Base-by-base conservation (phyloP, 179 eudicot species). In the Spergularia azorica region DNA sequence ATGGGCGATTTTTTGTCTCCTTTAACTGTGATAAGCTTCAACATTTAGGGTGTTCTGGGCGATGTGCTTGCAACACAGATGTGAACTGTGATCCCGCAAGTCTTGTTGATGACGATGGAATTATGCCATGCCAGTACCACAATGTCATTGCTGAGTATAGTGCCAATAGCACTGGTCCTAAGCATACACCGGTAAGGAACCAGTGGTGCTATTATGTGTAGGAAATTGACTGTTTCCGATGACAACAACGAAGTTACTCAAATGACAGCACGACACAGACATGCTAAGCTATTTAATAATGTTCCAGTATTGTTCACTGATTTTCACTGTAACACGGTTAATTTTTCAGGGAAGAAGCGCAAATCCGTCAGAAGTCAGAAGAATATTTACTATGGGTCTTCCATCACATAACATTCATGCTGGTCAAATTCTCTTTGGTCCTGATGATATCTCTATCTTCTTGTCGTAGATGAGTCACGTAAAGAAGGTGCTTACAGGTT, bases 311-410 rank as follows among this genome's bases (percentile, higher is more conserved):
- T 20, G 21, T 4, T 9, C 13, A 7, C 11, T 60, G 6, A 1
- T 39, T 65, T 38, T 1, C 15, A 6, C 41, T 64, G 9, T 5
- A 39, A 38, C 6, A 14, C 11, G 43, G 17, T 75, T 18, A 48
- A 26, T 20, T 20, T 18, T 56, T 9, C 76, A 72, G 81, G 72
- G n/a, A 62, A 74, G 60, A 55, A 48, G 18, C 52, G 76, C 76
- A 55, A 71, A 46, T 50, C 76, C 76, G n/a, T 54, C 41, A 43
- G 81, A 79, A 73, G 81, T 60, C 51, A 72, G 81, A 79, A 79
- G 81, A 70, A 79, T 79, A 79, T 66, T 79, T 55, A 79, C 81
- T 21, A 64, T 65, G 72, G 81, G 81, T 51, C 72, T 79, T 65
- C 72, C 81, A 57, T 65, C 54, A 14, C 59, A 72, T 72, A 41